Conservation (phyloP, 75 land plant species). For the Picea glauca region DNA sequence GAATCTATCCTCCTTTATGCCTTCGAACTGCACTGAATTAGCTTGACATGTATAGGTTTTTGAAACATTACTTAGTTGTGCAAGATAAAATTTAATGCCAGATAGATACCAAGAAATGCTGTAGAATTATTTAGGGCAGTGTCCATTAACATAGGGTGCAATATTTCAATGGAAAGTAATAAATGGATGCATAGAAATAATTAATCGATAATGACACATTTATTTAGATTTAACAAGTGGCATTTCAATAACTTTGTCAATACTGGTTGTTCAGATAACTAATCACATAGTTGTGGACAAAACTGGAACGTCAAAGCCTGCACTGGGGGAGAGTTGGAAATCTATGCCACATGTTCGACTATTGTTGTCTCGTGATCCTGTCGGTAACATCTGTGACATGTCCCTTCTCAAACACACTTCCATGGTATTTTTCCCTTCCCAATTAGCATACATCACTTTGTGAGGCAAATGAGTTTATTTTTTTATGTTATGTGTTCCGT, state of each 20-base stretch:
- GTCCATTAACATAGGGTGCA: not conserved
- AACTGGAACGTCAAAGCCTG: conserved; percentile 67
- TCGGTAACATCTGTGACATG: conserved; percentile 26
- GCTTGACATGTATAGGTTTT: not conserved
- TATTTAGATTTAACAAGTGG: not conserved
- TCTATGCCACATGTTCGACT: conserved; percentile 74
- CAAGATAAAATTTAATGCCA: not conserved
- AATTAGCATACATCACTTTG: too few relatives aligned
- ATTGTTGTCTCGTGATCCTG: conserved; percentile 41
- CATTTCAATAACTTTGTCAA: not conserved
- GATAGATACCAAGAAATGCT: not conserved
- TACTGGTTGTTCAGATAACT: conserved; percentile 50
- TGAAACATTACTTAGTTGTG: not conserved
- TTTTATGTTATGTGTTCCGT: too few relatives aligned
- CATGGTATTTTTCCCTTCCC: conserved; percentile 22
- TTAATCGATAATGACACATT: too few relatives aligned
- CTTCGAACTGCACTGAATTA: not conserved
- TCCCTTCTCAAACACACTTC: conserved; percentile 69
- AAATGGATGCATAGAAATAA: too few relatives aligned
- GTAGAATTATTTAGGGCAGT: not conserved
- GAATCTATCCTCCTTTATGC: not conserved
- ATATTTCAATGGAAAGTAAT: not conserved
- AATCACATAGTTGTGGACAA: conserved; percentile 85
- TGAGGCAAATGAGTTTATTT: too few relatives aligned
- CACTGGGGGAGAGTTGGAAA: conserved; percentile 94